phyloP scores from a whole-genome alignment of 805 yeast genomes.

The Candida succiphila region DNA sequence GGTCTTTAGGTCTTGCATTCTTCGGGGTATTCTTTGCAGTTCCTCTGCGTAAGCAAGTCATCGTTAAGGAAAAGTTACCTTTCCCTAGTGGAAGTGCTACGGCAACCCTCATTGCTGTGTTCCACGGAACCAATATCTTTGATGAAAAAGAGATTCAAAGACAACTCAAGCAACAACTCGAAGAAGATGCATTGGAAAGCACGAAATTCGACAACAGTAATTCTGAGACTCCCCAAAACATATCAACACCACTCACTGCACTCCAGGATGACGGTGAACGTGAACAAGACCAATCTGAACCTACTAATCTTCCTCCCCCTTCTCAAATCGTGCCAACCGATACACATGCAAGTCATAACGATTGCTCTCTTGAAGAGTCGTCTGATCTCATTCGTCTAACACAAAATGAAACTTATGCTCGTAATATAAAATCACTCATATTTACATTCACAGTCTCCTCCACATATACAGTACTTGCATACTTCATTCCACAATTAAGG shows the following conservation, averaged over 20 bases:
- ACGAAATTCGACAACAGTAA: background rate
- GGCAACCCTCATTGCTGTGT: constrained; percentile 81
- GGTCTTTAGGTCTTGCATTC: constrained; percentile 84
- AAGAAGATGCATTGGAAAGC: too few species aligned
- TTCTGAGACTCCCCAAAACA: background rate
- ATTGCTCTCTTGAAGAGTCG: constrained; percentile 22
- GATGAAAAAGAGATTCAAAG: constrained; percentile 13
- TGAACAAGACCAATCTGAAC: background rate
- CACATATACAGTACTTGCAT: constrained; percentile 58
- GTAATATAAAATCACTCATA: constrained; percentile 51
- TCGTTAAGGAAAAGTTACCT: constrained; percentile 76
- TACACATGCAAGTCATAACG: constrained; percentile 4
- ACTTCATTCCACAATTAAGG: constrained; percentile 61
- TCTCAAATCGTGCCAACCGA: background rate
- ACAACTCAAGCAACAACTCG: too few species aligned
- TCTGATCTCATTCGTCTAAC: constrained; percentile 20
- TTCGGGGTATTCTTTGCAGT: constrained; percentile 96
- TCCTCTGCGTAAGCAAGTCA: constrained; percentile 77
- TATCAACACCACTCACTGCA: too few species aligned
- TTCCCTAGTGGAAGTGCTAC: constrained; percentile 97
- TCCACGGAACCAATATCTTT: constrained; percentile 58
- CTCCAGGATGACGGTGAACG: background rate
- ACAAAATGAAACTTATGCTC: constrained; percentile 27
- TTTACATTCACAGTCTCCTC: constrained; percentile 64
- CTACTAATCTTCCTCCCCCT: background rate